phyloP scores from a whole-genome alignment of 129 eudicot species.

The Mikania micrantha region DNA sequence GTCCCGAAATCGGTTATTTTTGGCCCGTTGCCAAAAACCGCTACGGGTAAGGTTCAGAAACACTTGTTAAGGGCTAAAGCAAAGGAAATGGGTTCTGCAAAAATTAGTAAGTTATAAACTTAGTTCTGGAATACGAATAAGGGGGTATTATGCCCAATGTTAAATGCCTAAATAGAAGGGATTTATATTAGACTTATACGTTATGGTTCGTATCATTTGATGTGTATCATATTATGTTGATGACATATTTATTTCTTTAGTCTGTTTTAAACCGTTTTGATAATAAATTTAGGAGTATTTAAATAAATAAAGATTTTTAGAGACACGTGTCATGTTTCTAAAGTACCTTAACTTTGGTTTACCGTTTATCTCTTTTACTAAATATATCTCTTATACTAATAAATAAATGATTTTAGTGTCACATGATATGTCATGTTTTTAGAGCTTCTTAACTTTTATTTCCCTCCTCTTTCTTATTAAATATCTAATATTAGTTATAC shows the following conservation, averaged over 20 bases:
- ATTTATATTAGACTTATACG: neutral
- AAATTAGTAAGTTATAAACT: conserved; percentile 47
- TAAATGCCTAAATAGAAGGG: neutral
- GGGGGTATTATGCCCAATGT: neutral
- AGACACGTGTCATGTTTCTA: no score
- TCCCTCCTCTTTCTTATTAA: no score
- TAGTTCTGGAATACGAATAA: neutral
- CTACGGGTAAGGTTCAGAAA: conserved; percentile 91
- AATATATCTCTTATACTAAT: no score
- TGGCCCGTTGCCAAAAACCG: conserved; percentile 80
- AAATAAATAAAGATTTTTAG: no score
- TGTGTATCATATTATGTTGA: neutral
- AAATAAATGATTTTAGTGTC: no score
- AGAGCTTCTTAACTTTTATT: no score
- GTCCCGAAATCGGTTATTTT: conserved; percentile 74
- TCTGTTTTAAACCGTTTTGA: neutral
- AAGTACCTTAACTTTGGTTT: no score
- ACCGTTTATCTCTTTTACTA: no score
- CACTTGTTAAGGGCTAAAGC: conserved; percentile 74
- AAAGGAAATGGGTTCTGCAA: conserved; percentile 78
- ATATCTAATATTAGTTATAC: no score
- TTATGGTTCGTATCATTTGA: neutral
- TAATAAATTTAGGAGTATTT: no score
- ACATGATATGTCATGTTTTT: no score
- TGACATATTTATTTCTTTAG: neutral